Evolutionary conservation across 148 eudicot species (phyloP).

Genomic region (Rhododendron henanense): DNA sequence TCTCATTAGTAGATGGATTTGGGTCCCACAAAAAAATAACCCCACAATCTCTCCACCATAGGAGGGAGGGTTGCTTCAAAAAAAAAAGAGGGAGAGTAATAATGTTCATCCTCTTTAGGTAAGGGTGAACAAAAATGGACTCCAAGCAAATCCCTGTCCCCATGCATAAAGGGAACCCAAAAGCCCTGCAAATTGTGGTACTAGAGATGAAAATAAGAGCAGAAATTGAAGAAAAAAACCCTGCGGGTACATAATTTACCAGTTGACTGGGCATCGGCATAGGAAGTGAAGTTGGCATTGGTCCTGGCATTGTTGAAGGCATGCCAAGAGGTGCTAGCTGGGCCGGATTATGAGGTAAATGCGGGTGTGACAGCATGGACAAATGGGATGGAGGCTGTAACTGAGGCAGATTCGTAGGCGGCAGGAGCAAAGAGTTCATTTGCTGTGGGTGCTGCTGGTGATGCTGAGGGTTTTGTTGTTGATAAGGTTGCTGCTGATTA

Average conservation of each 20-base stretch:
- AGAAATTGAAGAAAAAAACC: background rate
- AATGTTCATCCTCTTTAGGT: background rate
- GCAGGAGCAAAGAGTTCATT: constrained; percentile 57
- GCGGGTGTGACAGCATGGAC: constrained; percentile 57
- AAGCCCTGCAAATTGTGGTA: background rate
- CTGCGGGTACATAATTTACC: constrained; percentile 26
- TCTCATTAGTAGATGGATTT: background rate
- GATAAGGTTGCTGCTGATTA: constrained; percentile 74
- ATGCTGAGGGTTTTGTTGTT: constrained; percentile 78
- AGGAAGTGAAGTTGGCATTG: constrained; percentile 39
- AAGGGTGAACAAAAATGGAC: background rate
- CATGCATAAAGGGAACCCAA: background rate
- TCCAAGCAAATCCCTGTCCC: background rate
- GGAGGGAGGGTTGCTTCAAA: too few species aligned
- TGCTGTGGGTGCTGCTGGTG: constrained; percentile 55
- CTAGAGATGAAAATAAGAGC: background rate
- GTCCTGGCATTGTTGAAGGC: constrained; percentile 59
- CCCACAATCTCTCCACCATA: background rate
- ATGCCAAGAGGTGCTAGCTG: constrained; percentile 69
- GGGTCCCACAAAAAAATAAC: background rate
- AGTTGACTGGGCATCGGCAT: constrained; percentile 55
- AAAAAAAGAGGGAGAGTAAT: background rate
- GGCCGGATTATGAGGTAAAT: constrained; percentile 72
- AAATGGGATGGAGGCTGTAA: constrained; percentile 76
- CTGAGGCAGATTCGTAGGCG: constrained; percentile 70